Percentiles rank a stretch among this genome's conserved stretches.
phyloP scores from a whole-genome alignment of 805 yeast species.

The Wickerhamiella slavikovae region DNA sequence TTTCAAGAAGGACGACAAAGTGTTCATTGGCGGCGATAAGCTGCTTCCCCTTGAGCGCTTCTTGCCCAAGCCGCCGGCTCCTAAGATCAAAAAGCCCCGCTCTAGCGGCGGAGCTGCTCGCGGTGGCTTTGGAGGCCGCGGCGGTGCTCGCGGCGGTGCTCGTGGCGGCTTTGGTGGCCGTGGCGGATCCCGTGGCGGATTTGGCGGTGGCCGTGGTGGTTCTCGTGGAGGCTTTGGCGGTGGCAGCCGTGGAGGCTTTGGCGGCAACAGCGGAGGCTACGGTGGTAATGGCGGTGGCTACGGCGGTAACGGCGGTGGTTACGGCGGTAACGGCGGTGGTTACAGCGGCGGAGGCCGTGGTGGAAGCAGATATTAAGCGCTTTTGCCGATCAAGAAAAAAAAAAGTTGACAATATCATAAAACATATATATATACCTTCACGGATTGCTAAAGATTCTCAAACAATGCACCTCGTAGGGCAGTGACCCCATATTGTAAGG shows the following conservation, averaged over 20 bases:
- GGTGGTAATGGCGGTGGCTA: conserved; percentile 22
- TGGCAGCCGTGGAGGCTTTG: conserved; percentile 24
- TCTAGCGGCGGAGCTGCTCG: conserved; percentile 58
- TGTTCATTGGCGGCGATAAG: conserved; percentile 88
- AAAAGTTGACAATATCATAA: no score
- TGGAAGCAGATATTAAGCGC: no score
- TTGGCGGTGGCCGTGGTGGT: conserved; percentile 22
- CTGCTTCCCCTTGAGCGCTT: conserved; percentile 89
- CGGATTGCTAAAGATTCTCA: no score
- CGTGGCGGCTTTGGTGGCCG: conserved; percentile 26
- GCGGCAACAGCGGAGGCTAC: conserved; percentile 21
- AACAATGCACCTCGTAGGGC: no score
- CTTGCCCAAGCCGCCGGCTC: conserved; percentile 62
- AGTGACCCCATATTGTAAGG: no score
- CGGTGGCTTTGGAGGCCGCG: conserved; percentile 27
- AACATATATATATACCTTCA: no score
- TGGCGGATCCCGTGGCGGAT: conserved; percentile 21
- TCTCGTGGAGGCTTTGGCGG: conserved; percentile 22
- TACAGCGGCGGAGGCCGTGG: no score
- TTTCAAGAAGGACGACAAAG: conserved; percentile 89
- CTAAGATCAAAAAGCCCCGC: conserved; percentile 27
- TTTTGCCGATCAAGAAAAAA: no score
- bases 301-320: conserved; percentile 20
- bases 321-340: conserved; percentile 15
- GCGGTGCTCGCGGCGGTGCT: conserved; percentile 23